Conservation (phyloP, 2,329 filamentous ascomycete species). For the Beauveria sp. region DNA sequence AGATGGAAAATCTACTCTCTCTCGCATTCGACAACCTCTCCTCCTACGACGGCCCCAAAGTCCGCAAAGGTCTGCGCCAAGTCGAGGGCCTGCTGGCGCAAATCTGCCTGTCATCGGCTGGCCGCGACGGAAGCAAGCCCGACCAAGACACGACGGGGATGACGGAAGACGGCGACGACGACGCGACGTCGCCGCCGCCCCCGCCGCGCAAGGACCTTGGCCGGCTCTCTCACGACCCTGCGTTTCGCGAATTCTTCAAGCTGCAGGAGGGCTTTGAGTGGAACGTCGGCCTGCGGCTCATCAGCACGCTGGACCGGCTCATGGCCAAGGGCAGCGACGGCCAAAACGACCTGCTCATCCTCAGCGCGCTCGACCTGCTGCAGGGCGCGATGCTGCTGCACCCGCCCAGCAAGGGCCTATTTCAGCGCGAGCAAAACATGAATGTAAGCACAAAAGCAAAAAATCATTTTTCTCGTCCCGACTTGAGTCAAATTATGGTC, state of each 20-base stretch:
- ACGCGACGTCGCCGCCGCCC: slow-evolving; percentile 20
- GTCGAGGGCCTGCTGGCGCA: slow-evolving; percentile 90
- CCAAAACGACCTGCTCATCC: slow-evolving; percentile 80
- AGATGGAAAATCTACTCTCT: slow-evolving; percentile 86
- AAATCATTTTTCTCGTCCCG: not conserved
- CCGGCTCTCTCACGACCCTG: slow-evolving; percentile 71
- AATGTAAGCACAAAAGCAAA: slow-evolving; percentile 48
- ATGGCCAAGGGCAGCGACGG: slow-evolving; percentile 76
- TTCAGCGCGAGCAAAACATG: slow-evolving; percentile 88
- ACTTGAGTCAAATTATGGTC: not conserved
- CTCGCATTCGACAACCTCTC: slow-evolving; percentile 95
- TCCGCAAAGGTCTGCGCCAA: slow-evolving; percentile 88
- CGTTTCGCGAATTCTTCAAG: slow-evolving; percentile 93
- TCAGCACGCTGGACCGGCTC: slow-evolving; percentile 77
- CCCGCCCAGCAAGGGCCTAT: slow-evolving; percentile 79
- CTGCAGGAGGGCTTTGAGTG: slow-evolving; percentile 96
- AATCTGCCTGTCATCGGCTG: slow-evolving; percentile 63
- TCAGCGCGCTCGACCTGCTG: slow-evolving; percentile 79
- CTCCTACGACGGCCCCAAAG: slow-evolving; percentile 81
- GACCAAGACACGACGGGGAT: not conserved
- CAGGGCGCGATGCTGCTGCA: slow-evolving; percentile 85
- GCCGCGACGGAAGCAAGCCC: not conserved
- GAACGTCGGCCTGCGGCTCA: slow-evolving; percentile 85
- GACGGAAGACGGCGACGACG: slow-evolving; percentile 20
- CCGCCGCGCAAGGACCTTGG: slow-evolving; percentile 53